These are phyloP conservation scores for Byssoonygena ceratinophila DNA, from an alignment of 2,329 filamentous ascomycete species.

Conservation along the genomic window DNA sequence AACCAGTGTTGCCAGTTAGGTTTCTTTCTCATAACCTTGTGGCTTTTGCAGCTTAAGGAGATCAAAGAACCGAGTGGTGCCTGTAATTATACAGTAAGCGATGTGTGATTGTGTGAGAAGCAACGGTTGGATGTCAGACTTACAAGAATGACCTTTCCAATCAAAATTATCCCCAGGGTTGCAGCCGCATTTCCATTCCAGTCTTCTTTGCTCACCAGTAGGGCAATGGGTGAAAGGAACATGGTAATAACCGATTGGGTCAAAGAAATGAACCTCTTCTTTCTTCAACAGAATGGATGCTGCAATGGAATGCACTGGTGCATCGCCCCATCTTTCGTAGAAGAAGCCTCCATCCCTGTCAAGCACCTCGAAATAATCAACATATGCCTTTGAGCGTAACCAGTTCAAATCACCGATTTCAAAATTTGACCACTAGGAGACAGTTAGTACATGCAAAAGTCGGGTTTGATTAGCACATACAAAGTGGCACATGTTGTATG, in stretches of 20 bases:
- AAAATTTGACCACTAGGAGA: slow-evolving; percentile 89
- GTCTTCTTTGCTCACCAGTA: slow-evolving; percentile 70
- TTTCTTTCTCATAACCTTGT: slow-evolving; percentile 60
- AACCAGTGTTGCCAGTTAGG: slow-evolving; percentile 24
- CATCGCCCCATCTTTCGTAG: slow-evolving; percentile 97
- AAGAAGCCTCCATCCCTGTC: slow-evolving; percentile 94
- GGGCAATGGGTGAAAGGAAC: slow-evolving; percentile 97
- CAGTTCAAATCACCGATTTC: slow-evolving; percentile 91
- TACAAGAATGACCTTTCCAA: slow-evolving; percentile 98
- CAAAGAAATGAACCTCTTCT: slow-evolving; percentile 95
- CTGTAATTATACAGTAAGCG: slow-evolving; percentile 34
- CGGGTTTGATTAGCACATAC: slow-evolving; percentile 43
- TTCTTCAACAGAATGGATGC: slow-evolving; percentile 79
- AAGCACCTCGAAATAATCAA: slow-evolving; percentile 80
- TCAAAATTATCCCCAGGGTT: slow-evolving; percentile 97
- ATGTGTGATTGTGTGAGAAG: not conserved
- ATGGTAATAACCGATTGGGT: slow-evolving; percentile 97
- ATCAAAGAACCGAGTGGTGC: slow-evolving; percentile 78
- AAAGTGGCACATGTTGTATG: slow-evolving; percentile 96
- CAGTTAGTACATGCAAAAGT: slow-evolving; percentile 15
- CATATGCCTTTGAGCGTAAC: slow-evolving; percentile 79
- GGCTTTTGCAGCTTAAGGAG: slow-evolving; percentile 73
- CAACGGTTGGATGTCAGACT: slow-evolving; percentile 32
- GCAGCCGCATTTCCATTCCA: slow-evolving; percentile 85
- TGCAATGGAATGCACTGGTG: slow-evolving; percentile 95